Percentiles rank a stretch among this genome's conserved stretches.
phyloP scores from a whole-genome alignment of 306 rosid genomes.

The Pterocarpus santalinus region DNA sequence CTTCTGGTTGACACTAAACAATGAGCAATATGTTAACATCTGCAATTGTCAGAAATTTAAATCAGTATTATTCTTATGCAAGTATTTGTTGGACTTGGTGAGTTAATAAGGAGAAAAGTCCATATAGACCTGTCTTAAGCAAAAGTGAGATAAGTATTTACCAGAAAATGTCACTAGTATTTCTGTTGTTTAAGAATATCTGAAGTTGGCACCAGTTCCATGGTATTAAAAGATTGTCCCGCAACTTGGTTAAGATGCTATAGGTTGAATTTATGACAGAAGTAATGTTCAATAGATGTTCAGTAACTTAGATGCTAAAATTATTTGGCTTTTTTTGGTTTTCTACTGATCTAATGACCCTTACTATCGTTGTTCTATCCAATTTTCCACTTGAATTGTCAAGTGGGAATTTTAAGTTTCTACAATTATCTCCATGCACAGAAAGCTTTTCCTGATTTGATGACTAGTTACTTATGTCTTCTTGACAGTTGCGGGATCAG shows the following conservation, averaged over 20 bases:
- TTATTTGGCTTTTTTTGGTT: background rate
- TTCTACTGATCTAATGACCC: background rate
- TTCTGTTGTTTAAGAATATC: background rate
- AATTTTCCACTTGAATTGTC: slow-evolving; percentile 23
- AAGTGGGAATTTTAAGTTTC: slow-evolving; percentile 15
- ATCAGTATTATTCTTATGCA: background rate
- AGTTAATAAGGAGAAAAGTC: background rate
- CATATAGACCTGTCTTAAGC: background rate
- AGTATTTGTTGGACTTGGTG: background rate
- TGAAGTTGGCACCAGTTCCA: slow-evolving; percentile 9
- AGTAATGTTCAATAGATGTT: background rate
- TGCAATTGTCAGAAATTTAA: slow-evolving; percentile 3
- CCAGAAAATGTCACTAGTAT: background rate
- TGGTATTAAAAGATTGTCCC: background rate
- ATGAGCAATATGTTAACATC: too few relatives aligned
- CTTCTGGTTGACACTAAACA: background rate
- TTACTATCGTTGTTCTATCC: background rate
- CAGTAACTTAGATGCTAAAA: background rate
- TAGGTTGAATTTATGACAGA: background rate
- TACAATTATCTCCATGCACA: background rate
- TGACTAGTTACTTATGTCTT: slow-evolving; percentile 29
- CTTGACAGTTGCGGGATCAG: slow-evolving; percentile 64
- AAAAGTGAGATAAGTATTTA: background rate
- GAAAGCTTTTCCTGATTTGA: slow-evolving; percentile 20
- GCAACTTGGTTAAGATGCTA: background rate